Conservation (phyloP, 495 filamentous ascomycete species). For the Aspergillus baeticus region DNA sequence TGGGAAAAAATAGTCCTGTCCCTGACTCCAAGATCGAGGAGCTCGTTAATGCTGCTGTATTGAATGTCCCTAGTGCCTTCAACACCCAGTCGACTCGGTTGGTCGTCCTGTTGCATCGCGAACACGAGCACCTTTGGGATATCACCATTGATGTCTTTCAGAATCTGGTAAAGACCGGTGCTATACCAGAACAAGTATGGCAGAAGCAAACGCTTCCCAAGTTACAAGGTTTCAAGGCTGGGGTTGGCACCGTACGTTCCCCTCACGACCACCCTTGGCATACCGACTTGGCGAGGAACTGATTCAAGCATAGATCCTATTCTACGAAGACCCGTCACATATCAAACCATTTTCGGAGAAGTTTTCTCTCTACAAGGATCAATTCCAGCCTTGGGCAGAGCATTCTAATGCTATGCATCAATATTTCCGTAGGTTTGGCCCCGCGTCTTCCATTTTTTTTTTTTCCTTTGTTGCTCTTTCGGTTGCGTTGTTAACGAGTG, state of each 20-base stretch:
- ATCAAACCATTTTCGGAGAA: slow-evolving; percentile 45
- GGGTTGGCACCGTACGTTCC: slow-evolving; percentile 45
- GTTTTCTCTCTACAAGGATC: slow-evolving; percentile 40
- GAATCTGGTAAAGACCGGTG: slow-evolving; percentile 32
- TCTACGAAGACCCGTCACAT: slow-evolving; percentile 50
- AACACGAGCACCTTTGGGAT: slow-evolving; percentile 54
- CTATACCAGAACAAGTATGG: slow-evolving; percentile 39
- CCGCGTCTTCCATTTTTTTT: not conserved
- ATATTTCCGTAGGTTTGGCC: slow-evolving; percentile 40
- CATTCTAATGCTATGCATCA: slow-evolving; percentile 58
- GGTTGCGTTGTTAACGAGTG: no score
- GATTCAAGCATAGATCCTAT: slow-evolving; percentile 41
- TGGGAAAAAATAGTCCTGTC: slow-evolving; percentile 45
- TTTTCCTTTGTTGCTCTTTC: not conserved
- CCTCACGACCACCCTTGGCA: not conserved
- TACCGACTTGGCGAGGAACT: not conserved
- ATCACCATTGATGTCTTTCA: slow-evolving; percentile 40
- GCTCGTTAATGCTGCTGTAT: slow-evolving; percentile 47
- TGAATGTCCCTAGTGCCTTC: slow-evolving; percentile 51
- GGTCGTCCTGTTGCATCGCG: slow-evolving; percentile 44
- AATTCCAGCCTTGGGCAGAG: slow-evolving; percentile 50
- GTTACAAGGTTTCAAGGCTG: slow-evolving; percentile 43
- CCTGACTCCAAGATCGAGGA: slow-evolving; percentile 50
- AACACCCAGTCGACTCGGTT: slow-evolving; percentile 55
- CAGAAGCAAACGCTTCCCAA: slow-evolving; percentile 46